Percentiles rank a stretch among this genome's conserved stretches.
phyloP scores from a whole-genome alignment of 768 basidiomycete species.

The Tylopilus rubrobrunneus region DNA sequence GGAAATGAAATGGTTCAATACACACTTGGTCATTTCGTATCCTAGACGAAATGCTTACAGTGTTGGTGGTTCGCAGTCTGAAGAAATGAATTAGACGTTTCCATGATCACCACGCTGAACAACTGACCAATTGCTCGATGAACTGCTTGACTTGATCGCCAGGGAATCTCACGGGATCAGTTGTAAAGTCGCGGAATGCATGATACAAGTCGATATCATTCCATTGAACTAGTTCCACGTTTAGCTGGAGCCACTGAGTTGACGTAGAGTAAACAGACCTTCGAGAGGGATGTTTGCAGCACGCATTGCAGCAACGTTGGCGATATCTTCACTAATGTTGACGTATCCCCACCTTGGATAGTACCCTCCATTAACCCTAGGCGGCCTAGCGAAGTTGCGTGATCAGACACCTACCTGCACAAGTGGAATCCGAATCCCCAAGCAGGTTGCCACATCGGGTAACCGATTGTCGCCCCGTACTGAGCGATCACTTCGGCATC shows the following conservation, averaged over 20 bases:
- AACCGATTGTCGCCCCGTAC: constrained; percentile 62
- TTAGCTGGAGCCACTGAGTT: neutral
- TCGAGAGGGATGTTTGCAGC: constrained; percentile 75
- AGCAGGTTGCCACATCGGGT: constrained; percentile 66
- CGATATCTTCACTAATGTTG: constrained; percentile 52
- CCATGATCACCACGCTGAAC: neutral
- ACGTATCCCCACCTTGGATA: constrained; percentile 41
- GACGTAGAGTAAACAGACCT: constrained; percentile 34
- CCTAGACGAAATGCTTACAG: constrained; percentile 15
- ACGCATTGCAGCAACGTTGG: constrained; percentile 55
- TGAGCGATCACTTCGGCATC: constrained; percentile 62
- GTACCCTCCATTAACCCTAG: neutral
- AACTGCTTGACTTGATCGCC: constrained; percentile 21
- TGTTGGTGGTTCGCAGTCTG: constrained; percentile 29
- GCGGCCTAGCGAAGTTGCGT: neutral
- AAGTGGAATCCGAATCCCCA: constrained; percentile 82
- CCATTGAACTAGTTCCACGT: constrained; percentile 55
- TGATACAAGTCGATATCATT: constrained; percentile 76
- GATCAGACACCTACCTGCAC: constrained; percentile 42
- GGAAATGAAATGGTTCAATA: neutral
- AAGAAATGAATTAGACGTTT: constrained; percentile 2
- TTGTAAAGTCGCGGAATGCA: constrained; percentile 64
- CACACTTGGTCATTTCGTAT: neutral
- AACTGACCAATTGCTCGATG: constrained; percentile 52
- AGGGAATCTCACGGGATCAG: constrained; percentile 63